Conservation (phyloP, 2,329 filamentous ascomycete genomes). For the Ambrosiella beaveri region DNA sequence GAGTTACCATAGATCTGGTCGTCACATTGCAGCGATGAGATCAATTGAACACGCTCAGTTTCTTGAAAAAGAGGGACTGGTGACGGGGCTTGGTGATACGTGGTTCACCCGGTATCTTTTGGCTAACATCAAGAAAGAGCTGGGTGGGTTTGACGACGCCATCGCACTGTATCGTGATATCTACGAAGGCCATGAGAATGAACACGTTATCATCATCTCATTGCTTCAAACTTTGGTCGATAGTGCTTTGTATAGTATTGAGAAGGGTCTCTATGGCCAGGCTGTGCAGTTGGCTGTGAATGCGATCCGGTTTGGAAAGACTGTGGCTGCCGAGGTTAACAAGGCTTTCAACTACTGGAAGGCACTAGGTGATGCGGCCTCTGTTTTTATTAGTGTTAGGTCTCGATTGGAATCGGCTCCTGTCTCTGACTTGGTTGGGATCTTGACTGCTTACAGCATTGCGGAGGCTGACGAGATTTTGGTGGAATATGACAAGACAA, state of each 20-base stretch:
- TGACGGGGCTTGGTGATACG: constrained; percentile 39
- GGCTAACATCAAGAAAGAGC: constrained; percentile 80
- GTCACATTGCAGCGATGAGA: constrained; percentile 85
- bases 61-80: constrained; percentile 41
- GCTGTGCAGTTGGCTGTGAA: constrained; percentile 53
- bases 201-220: constrained; percentile 77
- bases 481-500: constrained; percentile 47
- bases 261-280: constrained; percentile 75
- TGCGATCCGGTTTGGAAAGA: constrained; percentile 49
- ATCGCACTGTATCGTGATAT: constrained; percentile 62
- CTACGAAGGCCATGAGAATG: constrained; percentile 45
- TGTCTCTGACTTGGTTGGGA: constrained; percentile 31
- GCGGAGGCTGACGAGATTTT: constrained; percentile 31
- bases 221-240: constrained; percentile 79
- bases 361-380: constrained; percentile 71
- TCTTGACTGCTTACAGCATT: constrained; percentile 38
- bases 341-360: constrained; percentile 93
- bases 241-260: constrained; percentile 56
- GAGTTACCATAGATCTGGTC: constrained; percentile 84
- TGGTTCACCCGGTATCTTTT: constrained; percentile 98
- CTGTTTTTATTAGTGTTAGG: constrained; percentile 66
- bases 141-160: constrained; percentile 77
- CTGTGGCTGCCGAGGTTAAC: constrained; percentile 41
- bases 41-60: constrained; percentile 74
- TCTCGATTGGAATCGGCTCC: constrained; percentile 46